Conservation (phyloP, 441 rosid genomes). For the Melastoma candidum region DNA sequence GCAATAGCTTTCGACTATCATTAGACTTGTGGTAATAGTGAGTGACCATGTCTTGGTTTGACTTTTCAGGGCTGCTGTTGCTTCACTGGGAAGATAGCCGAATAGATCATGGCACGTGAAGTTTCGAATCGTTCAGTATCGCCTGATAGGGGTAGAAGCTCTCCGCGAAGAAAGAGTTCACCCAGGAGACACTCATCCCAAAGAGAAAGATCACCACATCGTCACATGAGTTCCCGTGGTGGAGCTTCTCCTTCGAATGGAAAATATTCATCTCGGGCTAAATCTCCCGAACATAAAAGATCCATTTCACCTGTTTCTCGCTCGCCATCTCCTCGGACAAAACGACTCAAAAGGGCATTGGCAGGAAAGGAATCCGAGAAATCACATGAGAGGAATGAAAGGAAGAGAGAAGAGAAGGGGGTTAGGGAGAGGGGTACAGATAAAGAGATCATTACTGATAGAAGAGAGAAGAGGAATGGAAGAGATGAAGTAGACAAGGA, state of each 20-base stretch:
- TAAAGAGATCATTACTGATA: background rate
- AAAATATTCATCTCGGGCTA: constrained; percentile 17
- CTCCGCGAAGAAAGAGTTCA: constrained; percentile 17
- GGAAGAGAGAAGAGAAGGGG: constrained; percentile 29
- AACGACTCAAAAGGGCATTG: constrained; percentile 25
- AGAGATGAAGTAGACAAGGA: constrained; percentile 23
- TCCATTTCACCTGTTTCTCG: constrained; percentile 16
- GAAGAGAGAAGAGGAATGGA: constrained; percentile 13
- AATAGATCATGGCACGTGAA: constrained; percentile 37
- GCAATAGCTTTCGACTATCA: too few species aligned
- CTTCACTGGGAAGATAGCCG: too few species aligned
- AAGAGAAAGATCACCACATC: constrained; percentile 34
- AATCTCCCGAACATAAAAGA: constrained; percentile 26
- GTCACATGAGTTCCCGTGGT: constrained; percentile 30
- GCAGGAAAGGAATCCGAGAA: constrained; percentile 24
- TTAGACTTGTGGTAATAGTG: too few species aligned
- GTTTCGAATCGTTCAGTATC: constrained; percentile 30
- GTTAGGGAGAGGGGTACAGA: constrained; percentile 21
- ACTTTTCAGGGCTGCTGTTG: background rate
- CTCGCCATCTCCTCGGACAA: constrained; percentile 38
- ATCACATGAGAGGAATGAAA: constrained; percentile 24
- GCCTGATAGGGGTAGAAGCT: constrained; percentile 26
- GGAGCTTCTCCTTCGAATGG: constrained; percentile 29
- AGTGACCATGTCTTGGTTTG: background rate
- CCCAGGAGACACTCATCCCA: constrained; percentile 8